Percentiles rank a stretch among this genome's conserved stretches.
These are phyloP conservation scores for Mucor racemosus DNA, from an alignment of 371 early-diverging fungal genomes.

Conservation along the genomic window DNA sequence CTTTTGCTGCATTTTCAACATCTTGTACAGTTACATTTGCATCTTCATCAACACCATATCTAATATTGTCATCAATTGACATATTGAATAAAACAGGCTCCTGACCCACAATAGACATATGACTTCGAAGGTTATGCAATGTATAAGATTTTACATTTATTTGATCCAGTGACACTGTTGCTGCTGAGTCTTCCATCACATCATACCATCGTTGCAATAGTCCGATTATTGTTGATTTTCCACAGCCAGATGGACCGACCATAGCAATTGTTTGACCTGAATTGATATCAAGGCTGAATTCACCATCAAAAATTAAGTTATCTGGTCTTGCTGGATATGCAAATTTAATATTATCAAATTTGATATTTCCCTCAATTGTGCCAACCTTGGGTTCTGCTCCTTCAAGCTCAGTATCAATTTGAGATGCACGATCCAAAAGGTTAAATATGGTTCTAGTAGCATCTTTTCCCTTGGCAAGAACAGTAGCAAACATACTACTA, in stretches of 20 bases:
- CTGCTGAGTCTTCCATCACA: constrained; percentile 48
- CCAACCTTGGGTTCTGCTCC: constrained; percentile 50
- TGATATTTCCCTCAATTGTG: constrained; percentile 57
- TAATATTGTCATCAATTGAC: constrained; percentile 80
- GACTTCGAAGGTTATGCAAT: constrained; percentile 63
- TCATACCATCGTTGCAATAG: constrained; percentile 90
- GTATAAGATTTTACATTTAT: constrained; percentile 64
- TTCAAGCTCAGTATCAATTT: constrained; percentile 69
- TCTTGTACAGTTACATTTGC: constrained; percentile 54
- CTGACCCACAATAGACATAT: constrained; percentile 86
- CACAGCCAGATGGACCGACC: constrained; percentile 86
- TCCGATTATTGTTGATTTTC: constrained; percentile 84
- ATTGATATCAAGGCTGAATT: constrained; percentile 67
- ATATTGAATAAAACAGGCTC: constrained; percentile 83
- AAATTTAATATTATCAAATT: constrained; percentile 68
- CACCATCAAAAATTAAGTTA: constrained; percentile 74
- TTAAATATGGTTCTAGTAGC: constrained; percentile 78
- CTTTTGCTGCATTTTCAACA: constrained; percentile 63
- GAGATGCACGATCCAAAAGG: constrained; percentile 69
- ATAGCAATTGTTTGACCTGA: constrained; percentile 83
- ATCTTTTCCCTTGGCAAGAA: constrained; percentile 75
- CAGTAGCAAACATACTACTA: constrained; percentile 53
- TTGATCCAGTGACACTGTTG: constrained; percentile 61
- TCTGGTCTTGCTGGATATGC: constrained; percentile 84
- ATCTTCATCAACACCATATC: constrained; percentile 59